A percentile compares a stretch with the other conserved stretches of the same genome.
Evolutionary conservation across 2,329 filamentous ascomycete species (phyloP).

Genomic region (Sporothrix globosa): DNA sequence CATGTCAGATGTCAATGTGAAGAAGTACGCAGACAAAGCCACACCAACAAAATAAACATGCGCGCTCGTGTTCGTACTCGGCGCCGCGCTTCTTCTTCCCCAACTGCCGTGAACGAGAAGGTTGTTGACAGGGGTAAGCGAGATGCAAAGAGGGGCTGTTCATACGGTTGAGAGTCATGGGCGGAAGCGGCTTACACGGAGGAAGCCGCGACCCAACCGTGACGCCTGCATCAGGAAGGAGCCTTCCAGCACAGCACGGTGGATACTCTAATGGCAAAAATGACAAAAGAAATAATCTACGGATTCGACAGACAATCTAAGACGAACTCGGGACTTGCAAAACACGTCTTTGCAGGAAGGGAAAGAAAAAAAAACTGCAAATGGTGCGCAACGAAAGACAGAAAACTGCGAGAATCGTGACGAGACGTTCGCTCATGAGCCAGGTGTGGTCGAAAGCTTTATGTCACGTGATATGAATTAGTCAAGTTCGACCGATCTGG

Average conservation of each 20-base stretch:
- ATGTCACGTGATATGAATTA: conserved; percentile 1
- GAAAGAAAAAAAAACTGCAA: background rate
- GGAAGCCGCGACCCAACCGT: conserved; percentile 16
- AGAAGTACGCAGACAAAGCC: background rate
- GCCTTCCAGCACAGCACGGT: background rate
- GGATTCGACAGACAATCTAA: background rate
- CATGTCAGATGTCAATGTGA: conserved; percentile 4
- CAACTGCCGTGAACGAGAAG: conserved; percentile 15
- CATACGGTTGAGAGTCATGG: background rate
- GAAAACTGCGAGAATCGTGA: conserved; percentile 1
- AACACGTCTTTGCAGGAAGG: background rate
- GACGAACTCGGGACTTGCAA: conserved; percentile 5
- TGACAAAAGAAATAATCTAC: background rate
- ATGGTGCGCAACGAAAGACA: background rate
- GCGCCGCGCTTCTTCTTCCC: conserved; percentile 1
- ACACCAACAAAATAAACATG: conserved; percentile 12
- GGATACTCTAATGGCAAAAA: background rate
- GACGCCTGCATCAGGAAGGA: conserved; percentile 19
- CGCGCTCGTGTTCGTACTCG: conserved; percentile 22
- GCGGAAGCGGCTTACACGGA: background rate
- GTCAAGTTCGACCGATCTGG: background rate
- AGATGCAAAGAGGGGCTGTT: conserved; percentile 5
- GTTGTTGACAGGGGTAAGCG: background rate
- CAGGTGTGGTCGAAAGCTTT: background rate
- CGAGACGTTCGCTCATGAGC: background rate